A percentile compares a stretch with the other conserved stretches of the same genome.
Conservation (phyloP, 371 early-diverging fungal genomes). For the Lichtheimia ramosa region DNA sequence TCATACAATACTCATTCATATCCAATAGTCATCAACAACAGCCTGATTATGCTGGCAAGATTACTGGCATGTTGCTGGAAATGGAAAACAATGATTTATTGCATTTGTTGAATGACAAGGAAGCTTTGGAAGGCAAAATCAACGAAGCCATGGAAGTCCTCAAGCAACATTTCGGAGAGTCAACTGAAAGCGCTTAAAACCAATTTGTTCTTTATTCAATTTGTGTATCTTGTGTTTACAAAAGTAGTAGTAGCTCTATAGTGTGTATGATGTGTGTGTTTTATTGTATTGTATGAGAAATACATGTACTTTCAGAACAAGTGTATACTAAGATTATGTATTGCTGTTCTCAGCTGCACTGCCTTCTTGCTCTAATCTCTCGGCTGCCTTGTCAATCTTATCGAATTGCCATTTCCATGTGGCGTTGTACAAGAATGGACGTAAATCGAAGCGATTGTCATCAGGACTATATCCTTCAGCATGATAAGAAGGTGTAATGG, state of each 20-base stretch:
- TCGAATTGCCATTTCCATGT: slow-evolving; percentile 91
- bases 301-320: too few species aligned
- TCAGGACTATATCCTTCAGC: slow-evolving; percentile 95
- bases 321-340: too few species aligned
- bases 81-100: slow-evolving; percentile 96
- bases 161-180: slow-evolving; percentile 59
- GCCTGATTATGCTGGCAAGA: slow-evolving; percentile 89
- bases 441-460: slow-evolving; percentile 94
- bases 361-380: slow-evolving; percentile 22
- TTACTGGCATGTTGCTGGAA: slow-evolving; percentile 98
- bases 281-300: too few species aligned
- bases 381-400: slow-evolving; percentile 75
- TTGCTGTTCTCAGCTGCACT: not conserved
- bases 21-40: slow-evolving; percentile 41
- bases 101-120: slow-evolving; percentile 80
- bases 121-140: slow-evolving; percentile 74
- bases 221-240: too few species aligned
- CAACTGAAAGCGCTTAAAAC: not conserved
- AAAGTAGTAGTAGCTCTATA: too few species aligned
- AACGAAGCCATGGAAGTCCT: slow-evolving; percentile 91
- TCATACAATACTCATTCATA: not conserved
- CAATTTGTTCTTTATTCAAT: too few species aligned
- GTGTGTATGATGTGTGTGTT: too few species aligned
- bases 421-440: slow-evolving; percentile 94
- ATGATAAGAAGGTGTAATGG: slow-evolving; percentile 95